phyloP scores from a whole-genome alignment of 371 early-diverging fungal genomes.

The Actinomortierella ambigua region DNA sequence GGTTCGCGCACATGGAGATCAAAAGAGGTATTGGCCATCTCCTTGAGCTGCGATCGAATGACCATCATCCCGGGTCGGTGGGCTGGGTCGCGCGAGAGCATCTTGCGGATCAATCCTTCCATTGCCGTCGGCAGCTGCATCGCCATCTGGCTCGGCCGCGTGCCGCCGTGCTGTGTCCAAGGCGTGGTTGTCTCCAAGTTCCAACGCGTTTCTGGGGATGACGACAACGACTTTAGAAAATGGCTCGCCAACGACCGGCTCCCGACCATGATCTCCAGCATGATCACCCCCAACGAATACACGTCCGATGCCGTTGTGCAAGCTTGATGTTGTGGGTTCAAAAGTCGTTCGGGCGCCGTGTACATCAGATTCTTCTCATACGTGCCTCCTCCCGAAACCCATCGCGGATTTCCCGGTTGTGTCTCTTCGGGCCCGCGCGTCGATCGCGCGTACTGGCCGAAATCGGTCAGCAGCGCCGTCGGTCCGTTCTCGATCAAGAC shows the following conservation, averaged over 20 bases:
- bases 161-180: slow-evolving; percentile 28
- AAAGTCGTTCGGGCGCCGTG: slow-evolving; percentile 37
- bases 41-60: slow-evolving; percentile 41
- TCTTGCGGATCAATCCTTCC: slow-evolving; percentile 33
- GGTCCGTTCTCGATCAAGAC: slow-evolving; percentile 36
- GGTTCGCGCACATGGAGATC: slow-evolving; percentile 45
- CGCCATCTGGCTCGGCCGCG: not conserved
- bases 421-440: slow-evolving; percentile 15
- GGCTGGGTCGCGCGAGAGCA: slow-evolving; percentile 35
- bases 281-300: slow-evolving; percentile 39
- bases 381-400: slow-evolving; percentile 30
- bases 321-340: slow-evolving; percentile 38
- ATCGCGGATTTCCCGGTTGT: slow-evolving; percentile 7
- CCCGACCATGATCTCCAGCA: slow-evolving; percentile 41
- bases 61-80: slow-evolving; percentile 30
- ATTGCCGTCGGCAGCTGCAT: slow-evolving; percentile 28
- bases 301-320: slow-evolving; percentile 38
- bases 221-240: slow-evolving; percentile 19
- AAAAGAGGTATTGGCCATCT: slow-evolving; percentile 44
- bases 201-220: slow-evolving; percentile 1
- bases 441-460: slow-evolving; percentile 35
- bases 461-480: slow-evolving; percentile 34
- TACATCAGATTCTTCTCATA: slow-evolving; percentile 35
- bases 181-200: slow-evolving; percentile 16
- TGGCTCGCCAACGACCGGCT: slow-evolving; percentile 38